Evolutionary conservation across 2,329 filamentous ascomycete genomes (phyloP).

Genomic region (Gyromitra esculenta): DNA sequence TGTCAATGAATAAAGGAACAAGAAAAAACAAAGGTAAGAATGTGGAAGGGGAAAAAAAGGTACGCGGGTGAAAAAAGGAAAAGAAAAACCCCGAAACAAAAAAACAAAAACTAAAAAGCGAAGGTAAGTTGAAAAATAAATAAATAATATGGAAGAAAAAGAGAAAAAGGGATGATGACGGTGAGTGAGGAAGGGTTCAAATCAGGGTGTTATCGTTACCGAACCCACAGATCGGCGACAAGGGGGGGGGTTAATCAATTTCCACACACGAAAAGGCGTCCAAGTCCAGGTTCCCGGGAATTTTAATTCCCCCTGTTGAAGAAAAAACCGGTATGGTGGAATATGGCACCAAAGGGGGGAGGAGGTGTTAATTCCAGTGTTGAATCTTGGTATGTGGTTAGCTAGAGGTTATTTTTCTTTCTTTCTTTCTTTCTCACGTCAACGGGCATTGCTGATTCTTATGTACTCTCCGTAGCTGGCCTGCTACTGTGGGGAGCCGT

Average conservation of each 20-base stretch:
- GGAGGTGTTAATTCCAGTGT: background rate
- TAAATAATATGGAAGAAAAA: conserved; percentile 4
- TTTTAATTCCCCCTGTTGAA: background rate
- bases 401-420: background rate
- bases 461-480: background rate
- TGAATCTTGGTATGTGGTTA: background rate
- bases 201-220: conserved; percentile 18
- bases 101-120: background rate
- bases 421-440: background rate
- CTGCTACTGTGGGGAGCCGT: background rate
- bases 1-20: background rate
- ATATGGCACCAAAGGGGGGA: background rate
- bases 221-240: conserved; percentile 18
- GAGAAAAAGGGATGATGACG: conserved; percentile 13
- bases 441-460: conserved; percentile 16
- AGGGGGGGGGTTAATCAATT: background rate
- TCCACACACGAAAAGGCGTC: background rate
- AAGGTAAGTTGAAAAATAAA: conserved; percentile 8
- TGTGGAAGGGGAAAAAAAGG: background rate
- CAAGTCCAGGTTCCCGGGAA: conserved; percentile 7
- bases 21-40: background rate
- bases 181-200: background rate
- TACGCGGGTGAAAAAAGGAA: too few species aligned
- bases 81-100: background rate
- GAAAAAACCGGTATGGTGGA: background rate